A percentile compares a stretch with the other conserved stretches of the same genome.
phyloP scores from a whole-genome alignment of 306 rosid species.

The Betula pendula region DNA sequence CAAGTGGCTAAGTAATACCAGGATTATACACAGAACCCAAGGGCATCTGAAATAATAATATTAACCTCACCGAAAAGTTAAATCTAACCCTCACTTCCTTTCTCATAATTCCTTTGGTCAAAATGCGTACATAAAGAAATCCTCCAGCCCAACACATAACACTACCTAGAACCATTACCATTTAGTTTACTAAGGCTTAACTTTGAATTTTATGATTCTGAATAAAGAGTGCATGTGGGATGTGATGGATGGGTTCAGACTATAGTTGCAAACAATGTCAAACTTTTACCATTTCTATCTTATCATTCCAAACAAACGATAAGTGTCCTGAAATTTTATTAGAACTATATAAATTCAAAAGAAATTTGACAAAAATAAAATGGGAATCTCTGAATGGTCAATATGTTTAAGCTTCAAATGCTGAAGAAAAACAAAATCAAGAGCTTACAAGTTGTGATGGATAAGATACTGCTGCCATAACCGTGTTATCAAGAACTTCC shows the following conservation, averaged over 20 bases:
- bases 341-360: background rate
- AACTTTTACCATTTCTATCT: background rate
- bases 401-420: slow-evolving; percentile 8
- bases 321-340: background rate
- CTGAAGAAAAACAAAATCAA: slow-evolving; percentile 2
- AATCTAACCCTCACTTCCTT: background rate
- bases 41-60: background rate
- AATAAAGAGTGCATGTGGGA: background rate
- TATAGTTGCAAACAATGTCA: background rate
- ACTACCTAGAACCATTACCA: background rate
- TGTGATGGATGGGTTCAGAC: background rate
- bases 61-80: background rate
- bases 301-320: background rate
- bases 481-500: slow-evolving; percentile 84
- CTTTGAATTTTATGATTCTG: background rate
- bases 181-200: background rate
- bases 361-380: background rate
- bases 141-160: background rate
- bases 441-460: slow-evolving; percentile 81
- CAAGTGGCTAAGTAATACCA: background rate
- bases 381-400: slow-evolving; percentile 2
- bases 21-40: background rate
- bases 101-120: background rate
- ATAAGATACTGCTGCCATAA: slow-evolving; percentile 87
- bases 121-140: background rate